phyloP scores from a whole-genome alignment of 352 stramenopile genomes.

The Phytophthora lateralis region DNA sequence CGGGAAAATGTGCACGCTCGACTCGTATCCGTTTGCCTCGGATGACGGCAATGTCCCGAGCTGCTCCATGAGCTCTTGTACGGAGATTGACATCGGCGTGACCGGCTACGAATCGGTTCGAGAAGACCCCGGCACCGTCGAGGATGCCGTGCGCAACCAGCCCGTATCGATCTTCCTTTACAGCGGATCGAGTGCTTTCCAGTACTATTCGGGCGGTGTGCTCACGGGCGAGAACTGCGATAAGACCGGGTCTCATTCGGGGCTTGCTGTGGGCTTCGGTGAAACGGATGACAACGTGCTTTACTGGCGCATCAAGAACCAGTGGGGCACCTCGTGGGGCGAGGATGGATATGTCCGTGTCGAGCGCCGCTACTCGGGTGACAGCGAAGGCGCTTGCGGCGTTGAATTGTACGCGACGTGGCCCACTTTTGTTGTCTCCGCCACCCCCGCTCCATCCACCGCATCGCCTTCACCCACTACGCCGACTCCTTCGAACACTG shows the following conservation, averaged over 20 bases:
- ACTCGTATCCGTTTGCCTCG: conserved; percentile 57
- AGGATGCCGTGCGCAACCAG: conserved; percentile 52
- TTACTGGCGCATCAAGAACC: conserved; percentile 79
- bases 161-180: conserved; percentile 70
- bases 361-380: conserved; percentile 50
- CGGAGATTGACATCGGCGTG: conserved; percentile 50
- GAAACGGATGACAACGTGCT: conserved; percentile 46
- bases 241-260: conserved; percentile 61
- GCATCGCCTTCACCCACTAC: conserved; percentile 16
- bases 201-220: conserved; percentile 67
- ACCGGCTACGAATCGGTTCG: conserved; percentile 55
- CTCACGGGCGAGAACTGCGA: conserved; percentile 63
- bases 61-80: conserved; percentile 45
- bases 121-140: conserved; percentile 40
- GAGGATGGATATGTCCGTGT: conserved; percentile 74
- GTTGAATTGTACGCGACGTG: conserved; percentile 63
- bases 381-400: conserved; percentile 59
- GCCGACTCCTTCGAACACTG: conserved; percentile 9
- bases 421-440: conserved; percentile 50
- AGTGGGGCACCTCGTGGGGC: conserved; percentile 72
- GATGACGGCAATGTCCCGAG: conserved; percentile 35
- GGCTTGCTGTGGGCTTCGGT: conserved; percentile 65
- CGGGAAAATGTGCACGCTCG: conserved; percentile 62
- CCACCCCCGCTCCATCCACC: conserved; percentile 11
- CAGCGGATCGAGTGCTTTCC: conserved; percentile 62